Evolutionary conservation across 805 yeast genomes (phyloP), one percentile per base, ranked within the genome.

Genomic region (Naumovozyma baii): DNA sequence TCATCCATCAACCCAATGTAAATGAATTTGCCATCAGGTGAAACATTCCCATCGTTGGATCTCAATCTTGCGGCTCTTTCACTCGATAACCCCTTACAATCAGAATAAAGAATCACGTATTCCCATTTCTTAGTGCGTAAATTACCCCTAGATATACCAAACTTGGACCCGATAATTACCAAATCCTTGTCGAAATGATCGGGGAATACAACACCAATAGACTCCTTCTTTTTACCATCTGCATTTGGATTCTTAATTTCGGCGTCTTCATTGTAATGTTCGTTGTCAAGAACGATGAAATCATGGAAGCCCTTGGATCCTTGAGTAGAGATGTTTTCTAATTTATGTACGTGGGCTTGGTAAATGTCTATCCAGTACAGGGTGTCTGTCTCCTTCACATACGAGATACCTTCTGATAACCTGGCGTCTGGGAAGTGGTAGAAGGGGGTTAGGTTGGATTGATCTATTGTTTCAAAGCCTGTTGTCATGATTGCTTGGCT

Each of bases 1-100:
- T 76, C 76, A 17, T 69, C 68, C 94, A 87, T 87, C 16, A 88
- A 68, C 1, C 96, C 95, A 37, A 83, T 75, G 73, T 83, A 80
- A 37, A 86, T 71, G 45, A 79, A 70, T 7, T 48, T 49, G 1
- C 95, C 95, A 52, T 74, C 64, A 3, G 83, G 80, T 43, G 84
- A 87, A 31, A 86, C 73, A 34, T 75, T 72, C 0, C 96, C 95
- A 55, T 87, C 96, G 52, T 87, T 87, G 32, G 92, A 80, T 51
- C 87, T 67, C 56, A 73, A 57, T 34, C 59, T 62, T 17, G 36
- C 43, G 34, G 47, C 43, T 22, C 57, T 47, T 13, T 49, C 54
- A 2, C 52, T 51, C 12, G 61, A 52, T 41, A 66, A 64, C 33
- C 63, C 62, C 5, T 44, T 29, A 37, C 56, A 47, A 12, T 44